Base-by-base conservation (phyloP, 768 basidiomycete species). In the Collybiopsis luxurians region DNA sequence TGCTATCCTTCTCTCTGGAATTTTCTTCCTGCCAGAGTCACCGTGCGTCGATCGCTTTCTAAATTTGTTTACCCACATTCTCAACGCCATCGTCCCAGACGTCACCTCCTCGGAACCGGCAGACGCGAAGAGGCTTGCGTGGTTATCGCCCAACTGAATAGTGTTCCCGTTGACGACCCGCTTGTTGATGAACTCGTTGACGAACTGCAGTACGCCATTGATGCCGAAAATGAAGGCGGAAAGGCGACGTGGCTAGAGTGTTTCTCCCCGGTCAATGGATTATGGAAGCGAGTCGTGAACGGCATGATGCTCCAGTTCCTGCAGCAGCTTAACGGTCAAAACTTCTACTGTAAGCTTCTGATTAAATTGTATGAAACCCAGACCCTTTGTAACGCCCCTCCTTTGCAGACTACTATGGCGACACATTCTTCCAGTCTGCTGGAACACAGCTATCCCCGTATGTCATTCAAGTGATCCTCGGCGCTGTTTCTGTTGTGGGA, bases 241-340 rank as follows among this genome's bases (percentile, higher is more conserved):
- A 86, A 89, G 64, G 87, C 88, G 1, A 86, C 84, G 0, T 92
- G 89, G 89, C 42, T 76, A 26, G 90, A 92, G 66, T 89, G 88
- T 69, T 91, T 92, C 77, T 85, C 86, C 1, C 75, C 78, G 3
- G 70, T 82, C 43, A 87, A 89, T 61, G 71, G 77, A 63, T 69
- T 91, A 42, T 89, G 87, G 83, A 86, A 84, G 69, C 79, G 90
- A 53, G 91, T 89, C 13, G 66, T 75, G 31, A 90, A 90, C 58
- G 88, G 89, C n/a, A 88, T 89, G 84, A 88, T 89, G 84, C 69
- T 89, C 43, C 88, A 89, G 61, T 90, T 90, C 64, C 83, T 92
- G 52, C 89, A 91, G 61, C 89, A 91, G 61, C 69, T 91, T 28
- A 88, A 90, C 57, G 89, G 88, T 13, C 89, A 92, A 68, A 90